Evolutionary conservation across 108 stramenopile genomes (phyloP).

Genomic region (Skeletonema tropicum): DNA sequence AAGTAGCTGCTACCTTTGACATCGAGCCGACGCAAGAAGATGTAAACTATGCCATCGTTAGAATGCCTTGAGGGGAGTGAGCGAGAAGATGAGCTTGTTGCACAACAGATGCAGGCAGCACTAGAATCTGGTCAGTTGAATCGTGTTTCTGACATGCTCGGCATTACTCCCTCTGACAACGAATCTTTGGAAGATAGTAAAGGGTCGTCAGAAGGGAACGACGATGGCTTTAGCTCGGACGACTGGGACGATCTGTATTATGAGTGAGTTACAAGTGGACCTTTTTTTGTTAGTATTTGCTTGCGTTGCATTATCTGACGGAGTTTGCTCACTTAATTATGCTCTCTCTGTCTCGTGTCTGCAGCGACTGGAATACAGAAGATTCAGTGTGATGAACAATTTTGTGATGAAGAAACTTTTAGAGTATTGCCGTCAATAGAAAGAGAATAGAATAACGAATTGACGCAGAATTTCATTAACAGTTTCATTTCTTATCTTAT

Average conservation of each 20-base stretch:
- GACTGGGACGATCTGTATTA: conserved; percentile 13
- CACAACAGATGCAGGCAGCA: conserved; percentile 91
- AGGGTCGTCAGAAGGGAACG: background rate
- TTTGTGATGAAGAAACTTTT: too few species aligned
- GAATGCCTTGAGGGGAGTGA: conserved; percentile 92
- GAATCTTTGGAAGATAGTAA: background rate
- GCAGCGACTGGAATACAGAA: conserved; percentile 3
- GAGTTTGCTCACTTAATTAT: background rate
- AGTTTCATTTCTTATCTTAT: too few species aligned
- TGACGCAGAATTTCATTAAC: background rate
- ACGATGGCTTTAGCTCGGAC: background rate
- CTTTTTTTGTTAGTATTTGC: background rate
- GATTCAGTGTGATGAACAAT: background rate
- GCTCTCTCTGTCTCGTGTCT: background rate
- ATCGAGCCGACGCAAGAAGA: conserved; percentile 80
- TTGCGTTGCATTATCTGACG: background rate
- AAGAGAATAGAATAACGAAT: background rate
- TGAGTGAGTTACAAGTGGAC: background rate
- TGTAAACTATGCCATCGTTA: conserved; percentile 82
- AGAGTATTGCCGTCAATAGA: too few species aligned
- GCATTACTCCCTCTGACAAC: conserved; percentile 22
- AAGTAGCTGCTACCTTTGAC: conserved; percentile 89
- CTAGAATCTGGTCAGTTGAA: conserved; percentile 87
- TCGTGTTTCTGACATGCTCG: conserved; percentile 79
- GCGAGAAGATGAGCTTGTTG: conserved; percentile 86